Evolutionary conservation across 2,329 filamentous ascomycete genomes (phyloP), one percentile per base, ranked within the genome.

Genomic region (Acrocalymma vagum): DNA sequence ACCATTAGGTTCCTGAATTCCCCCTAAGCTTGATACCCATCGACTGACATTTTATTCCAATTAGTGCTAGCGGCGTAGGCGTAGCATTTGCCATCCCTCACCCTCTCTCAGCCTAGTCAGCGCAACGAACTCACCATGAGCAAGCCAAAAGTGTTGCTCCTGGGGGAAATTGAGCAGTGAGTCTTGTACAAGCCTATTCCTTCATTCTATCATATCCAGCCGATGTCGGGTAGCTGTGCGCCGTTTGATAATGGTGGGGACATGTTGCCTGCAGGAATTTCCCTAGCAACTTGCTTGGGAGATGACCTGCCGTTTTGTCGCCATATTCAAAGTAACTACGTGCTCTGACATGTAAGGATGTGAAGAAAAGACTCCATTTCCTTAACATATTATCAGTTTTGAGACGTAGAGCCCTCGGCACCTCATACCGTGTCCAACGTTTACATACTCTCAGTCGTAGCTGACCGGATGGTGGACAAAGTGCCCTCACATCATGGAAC

Each of bases 401-500:
- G 33, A 27, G 38, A 37, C 20, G 17, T 21, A 30, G 38, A 35
- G 39, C 32, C 26, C 25, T 11, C 34, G 21, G 30, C 25, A 38
- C 17, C 28, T 20, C 22, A 35, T 35, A 8, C 21, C 22, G 20
- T n/a, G 13, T 35, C 13, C 6, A n/a, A 14, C 15, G 15, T 7
- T 25, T 17, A 15, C 20, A n/a, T 9, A 8, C 42, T 25, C 24
- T 37, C 25, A 25, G 40, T 40, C 42, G 35, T 48, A 31, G 16
- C 29, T 37, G 29, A 51, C 43, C 24, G 38, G 38, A 45, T 39
- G 21, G 9, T 23, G 24, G 30, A 34, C 23, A n/a, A 63, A 88
- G 85, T 62, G 88, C 88, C 26, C 76, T 84, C 45, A 73, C 81
- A 26, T 74, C 81, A 42, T 91, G 85, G 84, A 64, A 78, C n/a